A percentile compares a stretch with the other conserved stretches of the same genome.
These are phyloP conservation scores for Helicostylum pulchrum DNA, from an alignment of 192 early-diverging fungal genomes.

Conservation along the genomic window DNA sequence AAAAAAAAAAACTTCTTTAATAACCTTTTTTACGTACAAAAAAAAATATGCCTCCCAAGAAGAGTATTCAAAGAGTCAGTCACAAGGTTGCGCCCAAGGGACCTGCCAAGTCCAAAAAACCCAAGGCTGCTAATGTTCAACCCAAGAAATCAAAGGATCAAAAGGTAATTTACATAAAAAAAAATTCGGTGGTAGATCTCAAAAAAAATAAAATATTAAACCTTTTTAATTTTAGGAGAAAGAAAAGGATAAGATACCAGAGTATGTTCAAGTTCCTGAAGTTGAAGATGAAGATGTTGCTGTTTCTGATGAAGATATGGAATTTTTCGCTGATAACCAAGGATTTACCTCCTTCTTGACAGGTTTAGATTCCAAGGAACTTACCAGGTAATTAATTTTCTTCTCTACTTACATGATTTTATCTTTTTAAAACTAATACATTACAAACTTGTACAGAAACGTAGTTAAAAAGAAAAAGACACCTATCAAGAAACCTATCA, in stretches of 20 bases:
- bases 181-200: not conserved
- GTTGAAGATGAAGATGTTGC: slow-evolving; percentile 56
- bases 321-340: slow-evolving; percentile 67
- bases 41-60: slow-evolving; percentile 13
- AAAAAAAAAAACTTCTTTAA: too few relatives aligned
- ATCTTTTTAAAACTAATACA: too few relatives aligned
- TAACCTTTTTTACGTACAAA: too few relatives aligned
- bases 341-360: slow-evolving; percentile 59
- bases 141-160: slow-evolving; percentile 2
- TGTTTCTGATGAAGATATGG: slow-evolving; percentile 71
- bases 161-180: not conserved
- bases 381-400: too few relatives aligned
- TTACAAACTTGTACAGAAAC: too few relatives aligned
- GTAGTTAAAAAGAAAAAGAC: slow-evolving; percentile 43
- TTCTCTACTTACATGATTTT: too few relatives aligned
- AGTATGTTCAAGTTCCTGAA: slow-evolving; percentile 35
- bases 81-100: not conserved
- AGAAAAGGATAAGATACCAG: slow-evolving; percentile 15
- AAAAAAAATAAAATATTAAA: not conserved
- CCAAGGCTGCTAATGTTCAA: not conserved
- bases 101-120: not conserved
- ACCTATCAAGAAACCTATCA: slow-evolving; percentile 22
- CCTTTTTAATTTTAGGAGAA: slow-evolving; percentile 1
- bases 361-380: slow-evolving; percentile 57
- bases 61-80: not conserved